Evolutionary conservation across 305 asterid genomes (phyloP), one percentile per base, ranked within the genome.

Genomic region (Euphrasia arctica): DNA sequence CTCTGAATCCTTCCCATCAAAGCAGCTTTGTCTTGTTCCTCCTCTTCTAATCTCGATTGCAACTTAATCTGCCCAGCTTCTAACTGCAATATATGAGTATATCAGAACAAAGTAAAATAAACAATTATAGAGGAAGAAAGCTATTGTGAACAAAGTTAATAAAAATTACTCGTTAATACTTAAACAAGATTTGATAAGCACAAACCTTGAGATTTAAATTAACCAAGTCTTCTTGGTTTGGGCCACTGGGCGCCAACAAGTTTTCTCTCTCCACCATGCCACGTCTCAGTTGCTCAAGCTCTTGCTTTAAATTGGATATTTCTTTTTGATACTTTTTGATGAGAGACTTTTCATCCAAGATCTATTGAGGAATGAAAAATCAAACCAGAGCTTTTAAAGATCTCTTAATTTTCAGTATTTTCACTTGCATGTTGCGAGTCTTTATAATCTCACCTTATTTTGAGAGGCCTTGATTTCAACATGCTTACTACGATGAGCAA

Each of bases 1-100:
- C 88, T 89, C 78, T 89, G 96, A 67, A 89, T 89, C 85, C 96
- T 86, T 63, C 96, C 92, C 91, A 86, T 79, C 66, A 89, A 78
- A 59, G 96, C 96, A 70, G 96, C 95, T 72, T 89, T 89, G 54
- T 86, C 95, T 79, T 84, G 87, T 77, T 89, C 96, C 79, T 86
- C 96, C 80, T 89, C 96, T 74, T 89, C 96, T 77, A 89, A 73
- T 76, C 96, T 83, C 55, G 95, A 89, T 68, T 82, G 96, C 81
- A 88, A 73, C 72, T 84, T 88, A 65, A 88, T 81, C 70, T 88
- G 86, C 77, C 96, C 95, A 39, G 93, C 95, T 72, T 88, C 96
- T 71, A 86, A 78, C 96, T 89, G 86, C 74, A 80, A 56, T 66
- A 72, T 54, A 58, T 1, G 28, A 69, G 67, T 70, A 54, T 41